phyloP scores from a whole-genome alignment of 1,284 basidiomycete genomes.

The Malassezia pachydermatis region DNA sequence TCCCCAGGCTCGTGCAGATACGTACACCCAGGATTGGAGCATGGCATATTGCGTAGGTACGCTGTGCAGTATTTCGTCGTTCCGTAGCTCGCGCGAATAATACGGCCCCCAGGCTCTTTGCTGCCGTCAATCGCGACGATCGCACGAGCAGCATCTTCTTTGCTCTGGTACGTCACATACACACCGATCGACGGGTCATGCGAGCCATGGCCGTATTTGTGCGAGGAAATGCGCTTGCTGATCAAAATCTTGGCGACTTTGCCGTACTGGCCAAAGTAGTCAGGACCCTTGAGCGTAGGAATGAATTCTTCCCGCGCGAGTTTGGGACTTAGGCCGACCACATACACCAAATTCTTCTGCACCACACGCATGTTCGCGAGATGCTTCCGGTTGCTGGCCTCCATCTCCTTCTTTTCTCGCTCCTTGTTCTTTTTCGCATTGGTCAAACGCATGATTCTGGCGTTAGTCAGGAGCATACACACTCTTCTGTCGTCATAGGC shows the following conservation, averaged over 20 bases:
- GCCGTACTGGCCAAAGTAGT: constrained; percentile 98
- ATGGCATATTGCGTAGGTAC: constrained; percentile 76
- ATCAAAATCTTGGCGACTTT: constrained; percentile 93
- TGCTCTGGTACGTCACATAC: constrained; percentile 88
- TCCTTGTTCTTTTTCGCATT: constrained; percentile 93
- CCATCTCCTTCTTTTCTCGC: constrained; percentile 89
- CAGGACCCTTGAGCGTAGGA: constrained; percentile 81
- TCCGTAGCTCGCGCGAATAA: constrained; percentile 79
- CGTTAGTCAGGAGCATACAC: constrained; percentile 48
- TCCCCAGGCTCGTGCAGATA: constrained; percentile 96
- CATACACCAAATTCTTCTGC: constrained; percentile 91
- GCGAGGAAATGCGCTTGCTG: constrained; percentile 72
- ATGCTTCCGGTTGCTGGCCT: constrained; percentile 72
- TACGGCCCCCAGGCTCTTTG: constrained; percentile 49
- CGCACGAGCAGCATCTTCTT: constrained; percentile 87
- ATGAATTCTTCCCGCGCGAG: constrained; percentile 96
- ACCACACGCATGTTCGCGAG: constrained; percentile 89
- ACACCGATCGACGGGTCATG: constrained; percentile 70
- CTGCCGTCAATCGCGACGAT: constrained; percentile 88
- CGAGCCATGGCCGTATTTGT: constrained; percentile 52
- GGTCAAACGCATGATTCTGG: constrained; percentile 82
- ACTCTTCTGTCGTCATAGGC: constrained; percentile 92
- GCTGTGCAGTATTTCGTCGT: constrained; percentile 97
- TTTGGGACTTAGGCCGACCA: constrained; percentile 79
- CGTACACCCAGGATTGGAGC: constrained; percentile 80